Evolutionary conservation across 2,329 filamentous ascomycete species (phyloP), one percentile per base, ranked within the genome.

Genomic region (Botrytis fragariae): DNA sequence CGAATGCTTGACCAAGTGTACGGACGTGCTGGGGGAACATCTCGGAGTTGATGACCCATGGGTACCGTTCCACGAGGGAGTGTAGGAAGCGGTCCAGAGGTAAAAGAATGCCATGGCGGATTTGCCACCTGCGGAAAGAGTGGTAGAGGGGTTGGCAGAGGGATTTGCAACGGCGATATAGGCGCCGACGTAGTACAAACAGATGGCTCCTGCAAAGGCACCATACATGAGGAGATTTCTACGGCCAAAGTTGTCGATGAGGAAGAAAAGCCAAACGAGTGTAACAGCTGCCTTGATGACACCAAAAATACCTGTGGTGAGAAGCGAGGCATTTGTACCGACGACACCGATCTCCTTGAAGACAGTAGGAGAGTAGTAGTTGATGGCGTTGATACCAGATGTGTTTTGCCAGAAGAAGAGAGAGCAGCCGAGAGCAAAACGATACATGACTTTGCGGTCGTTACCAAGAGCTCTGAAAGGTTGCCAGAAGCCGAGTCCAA

Each of bases 401-500:
- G 77, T 57, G 39, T 79, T 79, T 72, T 78, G 77, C 32, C 77
- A 76, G 67, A 78, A 63, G 42, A 72, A 72, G 25, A 95, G 85
- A 78, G 92, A 87, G 72, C 88, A 87, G 64, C 92, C 92, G 18
- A 95, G 86, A 80, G 93, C 88, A 82, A 95, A 90, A 60, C 92
- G 76, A 88, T 83, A 74, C 77, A 79, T 79, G 57, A 79, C 77
- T 84, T 86, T 73, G 86, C 84, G 35, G 22, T 72, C 71, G 22
- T 45, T 51, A 16, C 67, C 62, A 3, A 70, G 42, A 29, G 76
- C 71, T 29, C 76, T 72, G 83, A 93, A 93, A 0, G 91, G 91
- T 82, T 91, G 90, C 89, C 90, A 93, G 85, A 94, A 94, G 4
- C 92, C 92, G 25, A 88, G 82, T 14, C 92, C 92, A 63, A 93